Evolutionary conservation across 2,329 filamentous ascomycete genomes (phyloP).

Genomic region (Diplodia sapinea): DNA sequence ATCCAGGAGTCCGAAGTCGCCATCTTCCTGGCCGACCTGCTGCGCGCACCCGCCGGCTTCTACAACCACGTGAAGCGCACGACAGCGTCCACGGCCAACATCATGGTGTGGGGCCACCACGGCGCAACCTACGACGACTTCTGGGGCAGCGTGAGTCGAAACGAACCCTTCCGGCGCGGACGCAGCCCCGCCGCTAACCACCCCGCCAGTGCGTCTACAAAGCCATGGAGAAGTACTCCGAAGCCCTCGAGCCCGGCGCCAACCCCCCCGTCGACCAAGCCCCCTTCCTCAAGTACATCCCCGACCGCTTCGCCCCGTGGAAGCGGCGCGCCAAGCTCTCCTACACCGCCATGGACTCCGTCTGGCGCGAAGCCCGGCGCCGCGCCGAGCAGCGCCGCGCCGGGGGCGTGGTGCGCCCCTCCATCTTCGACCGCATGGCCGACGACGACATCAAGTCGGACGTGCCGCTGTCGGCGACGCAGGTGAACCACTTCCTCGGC

Average conservation of each 20-base stretch:
- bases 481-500: slow-evolving; percentile 49
- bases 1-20: slow-evolving; percentile 34
- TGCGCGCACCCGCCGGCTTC: slow-evolving; percentile 38
- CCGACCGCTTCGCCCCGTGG: slow-evolving; percentile 39
- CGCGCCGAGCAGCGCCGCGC: slow-evolving; percentile 31
- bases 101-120: slow-evolving; percentile 38
- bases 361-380: slow-evolving; percentile 33
- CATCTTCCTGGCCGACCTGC: slow-evolving; percentile 33
- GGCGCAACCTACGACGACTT: slow-evolving; percentile 35
- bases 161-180: no score
- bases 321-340: slow-evolving; percentile 33
- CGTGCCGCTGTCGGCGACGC: slow-evolving; percentile 16
- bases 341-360: slow-evolving; percentile 32
- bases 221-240: slow-evolving; percentile 51
- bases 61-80: slow-evolving; percentile 56
- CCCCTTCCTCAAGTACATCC: slow-evolving; percentile 50
- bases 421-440: slow-evolving; percentile 32
- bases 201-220: slow-evolving; percentile 41
- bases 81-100: slow-evolving; percentile 55
- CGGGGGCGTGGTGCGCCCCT: slow-evolving; percentile 31
- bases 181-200: not conserved
- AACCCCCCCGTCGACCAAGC: slow-evolving; percentile 57
- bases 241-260: slow-evolving; percentile 53
- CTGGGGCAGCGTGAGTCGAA: slow-evolving; percentile 37
- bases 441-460: slow-evolving; percentile 32